Base-by-base conservation (phyloP, 2,329 filamentous ascomycete genomes). In the Ustulina deusta region DNA sequence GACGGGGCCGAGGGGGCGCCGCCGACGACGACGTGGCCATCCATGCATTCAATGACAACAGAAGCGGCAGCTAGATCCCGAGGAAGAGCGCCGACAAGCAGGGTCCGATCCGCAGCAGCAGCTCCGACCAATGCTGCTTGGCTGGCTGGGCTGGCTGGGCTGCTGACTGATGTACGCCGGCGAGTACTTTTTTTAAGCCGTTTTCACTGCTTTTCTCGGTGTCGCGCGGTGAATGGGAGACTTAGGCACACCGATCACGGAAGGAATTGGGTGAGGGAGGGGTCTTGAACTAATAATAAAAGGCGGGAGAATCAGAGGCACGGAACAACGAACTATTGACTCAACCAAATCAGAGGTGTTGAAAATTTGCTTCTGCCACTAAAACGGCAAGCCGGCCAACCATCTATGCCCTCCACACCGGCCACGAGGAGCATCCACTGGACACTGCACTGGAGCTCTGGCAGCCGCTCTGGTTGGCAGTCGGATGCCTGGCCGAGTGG, bases 1-100 rank as follows among this genome's bases (percentile, higher is more conserved):
- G 84, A 83, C 72, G 81, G 80, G 70, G 81, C 82, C 78, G 82
- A 83, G 78, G 81, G 79, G 74, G 79, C 80, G 75, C 80, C 80
- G 78, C 69, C 69, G 77, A 81, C 78, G 69, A 79, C 73, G 72
- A 81, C 80, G 74, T 83, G 79, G 75, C 81, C 81, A 80, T 86
- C 84, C 84, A 86, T 86, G 78, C 80, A 77, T 73, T 72, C 72
- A 73, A 72, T 71, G 73, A 69, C 68, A 48, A 60, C 59, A 69
- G 34, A 54, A 56, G 57, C 27, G 40, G 61, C n/a, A 72, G 71
- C 67, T 67, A 71, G 49, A 55, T 48, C 42, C 61, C 57, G 64
- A 57, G 40, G 20, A 57, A 34, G 42, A 10, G 51, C n/a, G 63
- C 57, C 60, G 64, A 38, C 56, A 54, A 22, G 46, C 62, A 66